Evolutionary conservation across 202 grass and related monocot species (phyloP), one percentile per base, ranked within the genome.

Genomic region (Saccharum hybrid): DNA sequence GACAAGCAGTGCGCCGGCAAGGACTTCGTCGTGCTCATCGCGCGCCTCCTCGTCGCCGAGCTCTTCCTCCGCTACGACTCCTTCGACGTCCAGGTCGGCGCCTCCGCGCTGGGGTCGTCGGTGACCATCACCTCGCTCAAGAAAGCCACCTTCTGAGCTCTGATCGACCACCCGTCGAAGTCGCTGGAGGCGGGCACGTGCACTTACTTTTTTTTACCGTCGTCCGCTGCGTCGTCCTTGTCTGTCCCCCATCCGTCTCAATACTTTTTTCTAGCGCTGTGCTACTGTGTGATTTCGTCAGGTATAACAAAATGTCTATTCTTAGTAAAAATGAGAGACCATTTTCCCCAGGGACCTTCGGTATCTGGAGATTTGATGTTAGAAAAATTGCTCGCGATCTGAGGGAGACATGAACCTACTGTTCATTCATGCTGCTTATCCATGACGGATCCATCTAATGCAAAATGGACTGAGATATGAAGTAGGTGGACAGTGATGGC

Each of bases 1-100:
- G 88, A 98, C 89, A 98, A 98, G 92, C 96, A 98, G 87, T 98
- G 96, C 71, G 89, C 92, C 1, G 96, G 96, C 14, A 98, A 98
- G 84, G 92, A 98, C 86, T 98, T 98, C 79, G 96, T 98, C 39
- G 92, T 93, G 71, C 87, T 95, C 78, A 62, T 98, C 54, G 96
- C 96, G 39, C 89, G 96, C 37, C 85, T 98, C 21, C 90, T 98
- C 80, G 87, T 98, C 31, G 90, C 90, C 15, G 92, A 98, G 79
- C 52, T 98, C 74, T 98, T 98, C 86, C 72, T 98, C 37, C 88
- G 92, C 0, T 98, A 98, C 76, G 96, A 98, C 69, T 98, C 96
- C 1, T 95, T 95, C 31, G 96, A 98, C 80, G 90, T 95, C 21
- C 90, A 92, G 87, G 92, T 93, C 19, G 96, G 96, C 2, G 75